Evolutionary conservation across 2,329 filamentous ascomycete genomes (phyloP).

Genomic region (Fusarium haematococcum): DNA sequence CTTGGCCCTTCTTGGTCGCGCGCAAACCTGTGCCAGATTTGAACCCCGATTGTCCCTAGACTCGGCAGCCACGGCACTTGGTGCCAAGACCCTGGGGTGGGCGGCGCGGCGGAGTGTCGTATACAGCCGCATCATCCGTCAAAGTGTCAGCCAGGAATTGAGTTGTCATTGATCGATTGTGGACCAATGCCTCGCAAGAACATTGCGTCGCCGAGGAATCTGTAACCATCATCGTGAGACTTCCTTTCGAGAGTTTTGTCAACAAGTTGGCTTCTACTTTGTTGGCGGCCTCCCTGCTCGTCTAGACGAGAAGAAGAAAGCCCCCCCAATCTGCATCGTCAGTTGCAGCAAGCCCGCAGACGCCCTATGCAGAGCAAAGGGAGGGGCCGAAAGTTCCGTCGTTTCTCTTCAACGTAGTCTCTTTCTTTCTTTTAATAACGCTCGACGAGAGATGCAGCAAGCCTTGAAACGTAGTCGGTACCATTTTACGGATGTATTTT

Average conservation of each 20-base stretch:
- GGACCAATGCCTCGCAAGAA: not conserved
- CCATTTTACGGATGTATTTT: not conserved
- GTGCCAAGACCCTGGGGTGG: slow-evolving; percentile 42
- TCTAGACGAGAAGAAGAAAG: slow-evolving; percentile 16
- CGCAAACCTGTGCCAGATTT: slow-evolving; percentile 16
- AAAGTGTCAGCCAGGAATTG: not conserved
- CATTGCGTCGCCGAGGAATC: not conserved
- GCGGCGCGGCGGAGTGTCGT: not conserved
- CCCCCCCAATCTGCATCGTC: slow-evolving; percentile 7
- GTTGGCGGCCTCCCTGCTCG: slow-evolving; percentile 26
- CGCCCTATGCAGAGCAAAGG: slow-evolving; percentile 11
- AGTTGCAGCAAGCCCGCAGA: slow-evolving; percentile 7
- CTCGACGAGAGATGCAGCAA: not conserved
- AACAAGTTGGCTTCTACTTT: not conserved
- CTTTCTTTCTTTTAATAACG: not conserved
- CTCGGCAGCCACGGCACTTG: slow-evolving; percentile 49
- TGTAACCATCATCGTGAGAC: not conserved
- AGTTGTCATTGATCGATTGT: not conserved
- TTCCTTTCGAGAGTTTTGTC: not conserved
- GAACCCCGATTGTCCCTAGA: slow-evolving; percentile 22
- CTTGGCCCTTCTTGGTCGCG: slow-evolving; percentile 9
- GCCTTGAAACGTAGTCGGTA: slow-evolving; percentile 8
- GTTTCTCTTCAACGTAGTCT: slow-evolving; percentile 1
- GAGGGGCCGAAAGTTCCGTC: slow-evolving; percentile 15
- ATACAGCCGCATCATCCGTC: slow-evolving; percentile 46